Conservation (phyloP, 345 rosid genomes). For the Excoecaria cochinchinensis region DNA sequence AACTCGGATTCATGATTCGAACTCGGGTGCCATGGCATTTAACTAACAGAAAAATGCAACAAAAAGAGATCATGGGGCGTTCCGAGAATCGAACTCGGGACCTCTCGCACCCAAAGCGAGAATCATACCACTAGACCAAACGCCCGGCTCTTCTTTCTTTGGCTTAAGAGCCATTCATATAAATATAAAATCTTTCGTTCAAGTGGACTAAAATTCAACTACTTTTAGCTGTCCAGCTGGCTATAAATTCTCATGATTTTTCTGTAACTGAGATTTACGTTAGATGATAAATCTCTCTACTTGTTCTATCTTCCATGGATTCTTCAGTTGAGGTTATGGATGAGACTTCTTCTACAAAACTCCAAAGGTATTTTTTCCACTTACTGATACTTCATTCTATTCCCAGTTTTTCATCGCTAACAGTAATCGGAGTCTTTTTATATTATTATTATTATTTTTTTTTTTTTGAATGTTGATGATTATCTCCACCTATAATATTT, state of each 20-base stretch:
- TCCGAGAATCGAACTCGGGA: slow-evolving; percentile 66
- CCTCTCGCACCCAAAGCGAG: slow-evolving; percentile 84
- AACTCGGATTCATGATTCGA: no score
- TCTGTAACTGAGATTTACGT: background rate
- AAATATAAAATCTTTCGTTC: no score
- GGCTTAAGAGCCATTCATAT: background rate
- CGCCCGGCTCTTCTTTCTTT: slow-evolving; percentile 22
- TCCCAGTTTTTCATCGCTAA: background rate
- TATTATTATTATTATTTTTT: no score
- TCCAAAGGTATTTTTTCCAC: background rate
- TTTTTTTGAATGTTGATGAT: no score
- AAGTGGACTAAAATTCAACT: background rate
- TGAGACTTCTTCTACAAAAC: background rate
- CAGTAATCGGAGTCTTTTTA: no score
- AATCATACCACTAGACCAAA: slow-evolving; percentile 84
- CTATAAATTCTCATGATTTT: background rate
- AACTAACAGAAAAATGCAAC: background rate
- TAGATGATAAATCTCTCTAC: no score
- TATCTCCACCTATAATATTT: no score
- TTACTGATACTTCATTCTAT: background rate
- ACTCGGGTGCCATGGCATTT: no score
- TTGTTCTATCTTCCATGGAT: background rate
- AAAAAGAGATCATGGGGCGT: slow-evolving; percentile 38
- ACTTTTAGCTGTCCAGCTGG: background rate
- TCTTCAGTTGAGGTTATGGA: background rate